Evolutionary conservation across 2,329 filamentous ascomycete species (phyloP), one percentile per base, ranked within the genome.

Genomic region (Allantophomopsis cytisporea): DNA sequence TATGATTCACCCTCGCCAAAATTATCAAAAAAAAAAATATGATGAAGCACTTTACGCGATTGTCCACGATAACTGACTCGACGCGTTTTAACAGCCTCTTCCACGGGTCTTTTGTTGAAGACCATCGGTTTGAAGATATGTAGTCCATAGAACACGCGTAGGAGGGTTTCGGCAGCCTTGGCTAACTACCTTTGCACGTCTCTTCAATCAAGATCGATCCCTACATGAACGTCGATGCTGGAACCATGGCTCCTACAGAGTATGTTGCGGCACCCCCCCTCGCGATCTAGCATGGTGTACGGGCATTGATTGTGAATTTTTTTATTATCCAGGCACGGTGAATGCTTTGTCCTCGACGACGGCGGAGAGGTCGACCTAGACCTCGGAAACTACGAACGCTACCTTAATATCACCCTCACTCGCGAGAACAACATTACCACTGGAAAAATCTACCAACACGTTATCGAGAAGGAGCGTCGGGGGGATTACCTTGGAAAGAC

Each of bases 371-470:
- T 78, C 46, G 80, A 84, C 54, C 71, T 85, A 42, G 80, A 85
- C 56, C 66, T 85, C 28, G 80, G 80, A 47, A 84, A 84, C 60
- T 84, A 83, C 61, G 80, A 84, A 58, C 72, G 80, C 34, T 94
- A 94, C 57, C 77, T 94, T 40, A 80, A 80, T 54, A 80, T 89
- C 47, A 83, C 80, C 40, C 70, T 96, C 44, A 85, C 77, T 7
- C 71, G 80, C 45, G 87, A 94, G 51, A 86, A 89, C 67, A 96
- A 96, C 62, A 94, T 98, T 61, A 98, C 91, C 3, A 94, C 89
- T 5, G 91, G 91, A 56, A 95, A 96, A 67, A 86, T 96, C 50
- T 96, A 95, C 63, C 72, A 85, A 54, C 76, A 83, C 52, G 88
- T 95, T 39, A 87, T 94, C 52, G 76, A 87, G 54, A 32, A 30